A percentile compares a stretch with the other conserved stretches of the same genome.
phyloP scores from a whole-genome alignment of 2,329 filamentous ascomycete genomes.

The Podosphaera xanthii region DNA sequence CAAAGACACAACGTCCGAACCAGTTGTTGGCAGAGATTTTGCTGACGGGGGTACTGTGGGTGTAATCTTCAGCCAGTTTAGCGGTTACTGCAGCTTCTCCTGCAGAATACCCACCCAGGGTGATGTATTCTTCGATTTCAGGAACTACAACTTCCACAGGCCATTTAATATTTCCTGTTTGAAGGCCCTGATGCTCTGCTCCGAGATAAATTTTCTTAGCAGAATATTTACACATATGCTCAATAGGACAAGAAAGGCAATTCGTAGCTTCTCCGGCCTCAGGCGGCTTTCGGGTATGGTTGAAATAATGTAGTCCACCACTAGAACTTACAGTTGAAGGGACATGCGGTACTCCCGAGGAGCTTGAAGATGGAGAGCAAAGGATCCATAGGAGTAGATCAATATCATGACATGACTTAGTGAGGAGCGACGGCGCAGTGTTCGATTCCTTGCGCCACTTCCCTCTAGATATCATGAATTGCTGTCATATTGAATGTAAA shows the following conservation, averaged over 20 bases:
- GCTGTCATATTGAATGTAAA: neutral
- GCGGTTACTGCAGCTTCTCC: conserved; percentile 24
- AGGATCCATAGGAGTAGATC: conserved; percentile 84
- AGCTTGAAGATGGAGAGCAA: conserved; percentile 30
- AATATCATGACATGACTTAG: conserved; percentile 91
- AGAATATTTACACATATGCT: conserved; percentile 61
- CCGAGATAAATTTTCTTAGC: conserved; percentile 45
- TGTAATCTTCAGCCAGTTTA: conserved; percentile 28
- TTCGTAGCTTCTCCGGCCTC: conserved; percentile 61
- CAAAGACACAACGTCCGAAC: conserved; percentile 93
- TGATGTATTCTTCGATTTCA: conserved; percentile 61
- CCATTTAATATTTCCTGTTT: conserved; percentile 48
- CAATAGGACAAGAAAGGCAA: conserved; percentile 58
- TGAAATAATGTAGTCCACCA: conserved; percentile 60
- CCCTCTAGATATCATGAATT: conserved; percentile 27
- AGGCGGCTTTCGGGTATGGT: conserved; percentile 48
- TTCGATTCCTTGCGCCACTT: conserved; percentile 74
- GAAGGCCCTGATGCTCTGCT: conserved; percentile 30
- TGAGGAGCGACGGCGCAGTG: conserved; percentile 63
- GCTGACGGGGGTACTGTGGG: conserved; percentile 23
- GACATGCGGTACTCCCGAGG: conserved; percentile 35
- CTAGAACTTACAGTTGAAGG: conserved; percentile 54
- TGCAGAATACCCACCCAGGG: conserved; percentile 20
- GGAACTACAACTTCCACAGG: conserved; percentile 76
- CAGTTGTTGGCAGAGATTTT: conserved; percentile 35